phyloP scores from a whole-genome alignment of 139 green algal genomes.

The Astrephomene gubernaculifera region DNA sequence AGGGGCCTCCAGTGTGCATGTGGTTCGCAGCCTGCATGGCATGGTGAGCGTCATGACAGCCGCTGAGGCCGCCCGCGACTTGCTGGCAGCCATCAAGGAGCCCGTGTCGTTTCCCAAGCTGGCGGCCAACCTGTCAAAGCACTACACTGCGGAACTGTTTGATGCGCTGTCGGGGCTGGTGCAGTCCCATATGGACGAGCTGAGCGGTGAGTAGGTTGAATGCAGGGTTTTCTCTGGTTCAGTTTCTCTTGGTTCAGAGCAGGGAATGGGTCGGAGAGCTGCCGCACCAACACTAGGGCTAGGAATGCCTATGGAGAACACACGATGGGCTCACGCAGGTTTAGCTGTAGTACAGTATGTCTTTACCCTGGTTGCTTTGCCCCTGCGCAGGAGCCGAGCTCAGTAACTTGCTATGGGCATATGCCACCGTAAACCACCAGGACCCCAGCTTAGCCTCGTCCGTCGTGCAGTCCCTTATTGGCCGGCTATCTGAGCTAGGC shows the following conservation, averaged over 20 bases:
- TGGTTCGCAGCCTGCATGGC: conserved; percentile 16
- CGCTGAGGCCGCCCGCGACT: conserved; percentile 25
- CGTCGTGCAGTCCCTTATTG: neutral
- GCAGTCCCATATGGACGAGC: conserved; percentile 5
- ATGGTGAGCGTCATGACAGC: conserved; percentile 40
- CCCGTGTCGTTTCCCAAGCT: conserved; percentile 27
- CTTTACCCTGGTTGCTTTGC: too few relatives aligned
- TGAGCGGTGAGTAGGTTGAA: conserved; percentile 15
- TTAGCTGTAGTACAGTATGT: too few relatives aligned
- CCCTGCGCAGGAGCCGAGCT: conserved; percentile 20
- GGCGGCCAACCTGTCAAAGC: neutral
- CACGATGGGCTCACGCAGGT: too few relatives aligned
- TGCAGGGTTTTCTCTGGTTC: too few relatives aligned
- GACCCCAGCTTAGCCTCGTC: neutral
- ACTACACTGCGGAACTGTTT: conserved; percentile 37
- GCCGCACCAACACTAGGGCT: neutral
- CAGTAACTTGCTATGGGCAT: conserved; percentile 34
- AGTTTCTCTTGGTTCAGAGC: neutral
- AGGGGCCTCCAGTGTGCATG: too few relatives aligned
- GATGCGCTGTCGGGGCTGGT: conserved; percentile 38
- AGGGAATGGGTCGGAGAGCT: too few relatives aligned
- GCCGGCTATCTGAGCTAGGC: conserved; percentile 2
- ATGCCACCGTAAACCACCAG: conserved; percentile 15
- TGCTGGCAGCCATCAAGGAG: neutral
- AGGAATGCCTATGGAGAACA: too few relatives aligned